These are phyloP conservation scores for Amborella trichopoda DNA, from an alignment of 164 flowering plant species.

Conservation along the genomic window DNA sequence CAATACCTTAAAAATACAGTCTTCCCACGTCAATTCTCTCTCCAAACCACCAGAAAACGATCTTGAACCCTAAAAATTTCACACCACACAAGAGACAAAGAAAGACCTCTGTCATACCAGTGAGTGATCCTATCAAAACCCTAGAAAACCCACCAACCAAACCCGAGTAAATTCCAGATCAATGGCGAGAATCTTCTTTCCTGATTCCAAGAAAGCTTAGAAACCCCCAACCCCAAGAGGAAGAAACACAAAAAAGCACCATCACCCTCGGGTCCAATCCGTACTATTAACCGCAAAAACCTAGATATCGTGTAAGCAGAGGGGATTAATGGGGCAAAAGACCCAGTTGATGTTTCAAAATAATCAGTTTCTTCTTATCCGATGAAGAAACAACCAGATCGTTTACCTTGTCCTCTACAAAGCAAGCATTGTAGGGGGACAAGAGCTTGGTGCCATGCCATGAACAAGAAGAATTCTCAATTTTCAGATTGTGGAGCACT, in stretches of 20 bases:
- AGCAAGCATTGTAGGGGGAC: constrained; percentile 11
- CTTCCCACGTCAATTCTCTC: constrained; percentile 1
- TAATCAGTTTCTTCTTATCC: too few species aligned
- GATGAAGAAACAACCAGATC: not conserved
- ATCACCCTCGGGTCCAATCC: constrained; percentile 10
- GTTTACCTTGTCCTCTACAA: constrained; percentile 21
- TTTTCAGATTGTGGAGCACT: not conserved
- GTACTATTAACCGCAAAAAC: constrained; percentile 1
- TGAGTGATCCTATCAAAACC: too few species aligned
- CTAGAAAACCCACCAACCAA: too few species aligned
- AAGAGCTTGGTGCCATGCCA: constrained; percentile 3
- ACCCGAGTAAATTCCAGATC: too few species aligned
- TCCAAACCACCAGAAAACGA: constrained; percentile 1
- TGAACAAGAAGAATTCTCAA: not conserved
- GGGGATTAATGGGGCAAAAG: not conserved
- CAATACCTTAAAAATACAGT: not conserved
- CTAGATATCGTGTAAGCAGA: not conserved
- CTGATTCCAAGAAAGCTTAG: too few species aligned
- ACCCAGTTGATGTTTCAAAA: not conserved
- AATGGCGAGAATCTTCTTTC: too few species aligned
- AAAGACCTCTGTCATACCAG: too few species aligned
- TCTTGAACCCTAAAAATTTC: constrained; percentile 23
- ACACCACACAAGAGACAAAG: constrained; percentile 10
- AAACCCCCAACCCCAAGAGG: constrained; percentile 27
- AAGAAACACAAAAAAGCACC: constrained; percentile 9